Percentiles rank a stretch among this genome's conserved stretches.
phyloP scores from a whole-genome alignment of 441 rosid genomes.

The Oxalis stricta region DNA sequence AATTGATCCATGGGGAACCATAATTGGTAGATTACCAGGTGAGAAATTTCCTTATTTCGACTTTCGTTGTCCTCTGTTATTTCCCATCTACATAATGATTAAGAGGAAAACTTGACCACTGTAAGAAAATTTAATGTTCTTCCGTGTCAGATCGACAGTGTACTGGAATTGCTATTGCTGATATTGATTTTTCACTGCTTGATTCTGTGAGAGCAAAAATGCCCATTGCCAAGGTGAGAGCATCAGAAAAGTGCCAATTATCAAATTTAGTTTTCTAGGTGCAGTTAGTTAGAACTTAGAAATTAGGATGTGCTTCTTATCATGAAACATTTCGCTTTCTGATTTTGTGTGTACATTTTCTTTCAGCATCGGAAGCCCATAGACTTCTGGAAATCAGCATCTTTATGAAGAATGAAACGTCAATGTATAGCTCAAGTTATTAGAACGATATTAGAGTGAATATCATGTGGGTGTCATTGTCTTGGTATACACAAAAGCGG shows the following conservation, averaged over 20 bases:
- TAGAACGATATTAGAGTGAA: too few species aligned
- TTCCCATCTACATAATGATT: background rate
- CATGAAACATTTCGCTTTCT: background rate
- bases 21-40: constrained; percentile 79
- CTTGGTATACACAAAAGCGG: too few species aligned
- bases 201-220: constrained; percentile 72
- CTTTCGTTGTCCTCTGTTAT: background rate
- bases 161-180: constrained; percentile 72
- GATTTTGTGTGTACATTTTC: background rate
- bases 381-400: constrained; percentile 45
- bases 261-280: background rate
- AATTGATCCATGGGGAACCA: constrained; percentile 92
- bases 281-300: background rate
- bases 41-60: constrained; percentile 7
- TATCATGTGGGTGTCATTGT: too few species aligned
- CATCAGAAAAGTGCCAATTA: background rate
- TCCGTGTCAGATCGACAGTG: constrained; percentile 48
- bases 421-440: too few species aligned
- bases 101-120: too few species aligned
- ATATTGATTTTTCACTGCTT: constrained; percentile 63
- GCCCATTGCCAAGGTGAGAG: constrained; percentile 67
- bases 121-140: background rate
- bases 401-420: too few species aligned
- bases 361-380: constrained; percentile 45
- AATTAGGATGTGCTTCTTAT: background rate